Conservation (phyloP, 345 rosid species). For the Cardamine resedifolia region DNA sequence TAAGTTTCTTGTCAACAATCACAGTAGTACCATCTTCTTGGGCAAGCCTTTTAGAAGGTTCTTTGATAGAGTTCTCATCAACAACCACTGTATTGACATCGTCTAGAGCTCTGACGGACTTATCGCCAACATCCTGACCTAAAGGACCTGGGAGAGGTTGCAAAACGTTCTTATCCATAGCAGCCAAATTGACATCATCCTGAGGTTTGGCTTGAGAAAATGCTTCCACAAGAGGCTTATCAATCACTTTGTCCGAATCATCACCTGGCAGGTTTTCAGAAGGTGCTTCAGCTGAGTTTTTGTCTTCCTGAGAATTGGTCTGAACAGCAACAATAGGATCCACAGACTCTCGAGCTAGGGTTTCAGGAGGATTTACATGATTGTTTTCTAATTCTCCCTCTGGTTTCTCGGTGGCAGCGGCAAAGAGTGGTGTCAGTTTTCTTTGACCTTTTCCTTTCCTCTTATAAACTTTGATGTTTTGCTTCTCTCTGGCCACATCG, state of each 20-base stretch:
- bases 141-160: constrained; percentile 15
- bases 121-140: constrained; percentile 18
- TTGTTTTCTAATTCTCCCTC: constrained; percentile 11
- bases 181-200: constrained; percentile 19
- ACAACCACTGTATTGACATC: constrained; percentile 38
- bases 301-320: constrained; percentile 15
- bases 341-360: constrained; percentile 35
- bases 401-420: constrained; percentile 24
- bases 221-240: constrained; percentile 34
- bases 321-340: constrained; percentile 20
- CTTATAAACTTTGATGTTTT: constrained; percentile 70
- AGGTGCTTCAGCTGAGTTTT: constrained; percentile 13
- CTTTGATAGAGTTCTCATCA: constrained; percentile 39
- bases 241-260: constrained; percentile 22
- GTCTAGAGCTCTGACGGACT: constrained; percentile 19
- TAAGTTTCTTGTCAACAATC: constrained; percentile 35
- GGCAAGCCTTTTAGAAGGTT: constrained; percentile 33
- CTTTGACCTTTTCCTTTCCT: constrained; percentile 57
- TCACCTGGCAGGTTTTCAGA: constrained; percentile 6
- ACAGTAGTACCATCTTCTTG: constrained; percentile 38
- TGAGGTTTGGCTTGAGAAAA: constrained; percentile 11
- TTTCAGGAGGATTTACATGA: constrained; percentile 31
- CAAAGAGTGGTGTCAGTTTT: constrained; percentile 28
- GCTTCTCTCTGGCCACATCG: constrained; percentile 67
- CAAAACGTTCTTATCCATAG: constrained; percentile 13